Base-by-base conservation (phyloP, 148 eudicot genomes). In the Dianthus caryophyllus region DNA sequence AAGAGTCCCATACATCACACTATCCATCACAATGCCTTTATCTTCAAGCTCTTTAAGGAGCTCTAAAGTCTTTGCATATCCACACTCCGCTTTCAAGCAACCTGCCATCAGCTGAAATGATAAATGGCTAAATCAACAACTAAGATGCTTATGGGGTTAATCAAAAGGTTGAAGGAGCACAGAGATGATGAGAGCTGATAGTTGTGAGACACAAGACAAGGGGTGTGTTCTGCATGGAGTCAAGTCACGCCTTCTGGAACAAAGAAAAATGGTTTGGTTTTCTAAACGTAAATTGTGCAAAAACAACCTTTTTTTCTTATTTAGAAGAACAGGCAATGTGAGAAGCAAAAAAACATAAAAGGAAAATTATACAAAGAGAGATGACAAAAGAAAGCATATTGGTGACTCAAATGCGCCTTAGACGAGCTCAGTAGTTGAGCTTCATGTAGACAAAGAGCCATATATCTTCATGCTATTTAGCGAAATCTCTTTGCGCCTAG, bases 1-100 rank as follows among this genome's bases (percentile, higher is more conserved):
- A 63, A 91, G 84, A 69, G 90, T 82, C 56, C 97, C 97, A 66
- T 91, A 91, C 22, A 76, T 77, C 66, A 91, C 81, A 72, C 71
- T 61, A 78, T 91, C 97, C 90, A 91, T 80, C 41, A 31, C 48
- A 75, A 91, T 73, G 55, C 79, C 84, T 65, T 76, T 76, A 54
- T 70, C 70, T 68, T 83, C 87, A 66, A 91, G 74, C 79, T 91
- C 97, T 63, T 76, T 68, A 52, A 88, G 84, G 77, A 88, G 80
- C 59, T 84, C 82, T 58, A 79, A 52, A 27, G 97, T 96, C 82
- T 82, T 91, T 43, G 79, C 62, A 67, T 85, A 85, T 57, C 97
- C 96, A 77, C 77, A 63, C 71, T 77, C 79, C 12, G 67, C 78
- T 79, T 84, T 88, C 65, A 75, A 70, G 74, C 96, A 91, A 61